Evolutionary conservation across 1,139 yeast genomes (phyloP).

Genomic region (Groenewaldozyma auringiensis): DNA sequence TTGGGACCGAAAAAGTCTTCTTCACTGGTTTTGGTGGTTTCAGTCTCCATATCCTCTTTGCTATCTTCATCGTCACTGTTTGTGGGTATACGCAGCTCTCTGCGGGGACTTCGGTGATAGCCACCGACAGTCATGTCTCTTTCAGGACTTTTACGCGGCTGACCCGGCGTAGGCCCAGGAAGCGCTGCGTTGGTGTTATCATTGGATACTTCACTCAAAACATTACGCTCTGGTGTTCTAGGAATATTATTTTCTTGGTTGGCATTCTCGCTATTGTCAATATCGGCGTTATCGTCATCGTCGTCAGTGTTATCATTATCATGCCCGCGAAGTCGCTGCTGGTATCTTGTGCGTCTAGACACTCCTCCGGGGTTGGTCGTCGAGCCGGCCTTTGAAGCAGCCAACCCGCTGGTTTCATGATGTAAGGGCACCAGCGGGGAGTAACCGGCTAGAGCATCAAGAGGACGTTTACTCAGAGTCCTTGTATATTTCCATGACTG

Average conservation of each 20-base stretch:
- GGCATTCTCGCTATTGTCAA: slow-evolving; percentile 17
- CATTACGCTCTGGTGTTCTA: slow-evolving; percentile 68
- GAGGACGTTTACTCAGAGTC: slow-evolving; percentile 68
- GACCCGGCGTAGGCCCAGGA: slow-evolving; percentile 93
- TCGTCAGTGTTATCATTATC: neutral
- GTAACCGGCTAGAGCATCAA: slow-evolving; percentile 68
- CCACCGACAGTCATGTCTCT: slow-evolving; percentile 7
- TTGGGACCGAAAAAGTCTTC: neutral
- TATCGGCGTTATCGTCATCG: neutral
- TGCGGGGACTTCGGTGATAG: neutral
- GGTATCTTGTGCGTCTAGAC: neutral
- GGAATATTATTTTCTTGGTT: slow-evolving; percentile 31
- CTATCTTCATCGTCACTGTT: slow-evolving; percentile 4
- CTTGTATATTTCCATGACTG: slow-evolving; percentile 94
- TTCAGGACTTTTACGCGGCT: slow-evolving; percentile 63
- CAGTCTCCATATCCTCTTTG: neutral
- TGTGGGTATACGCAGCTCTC: neutral
- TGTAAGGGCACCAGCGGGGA: slow-evolving; percentile 51
- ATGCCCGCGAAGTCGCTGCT: neutral
- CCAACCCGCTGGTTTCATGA: slow-evolving; percentile 7
- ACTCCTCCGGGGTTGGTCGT: neutral
- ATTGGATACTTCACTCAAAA: slow-evolving; percentile 57
- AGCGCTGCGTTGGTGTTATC: slow-evolving; percentile 50
- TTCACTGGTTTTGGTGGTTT: neutral
- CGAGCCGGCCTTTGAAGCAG: slow-evolving; percentile 3